Base-by-base conservation (phyloP, 352 stramenopile species). In the Phytophthora sp. region DNA sequence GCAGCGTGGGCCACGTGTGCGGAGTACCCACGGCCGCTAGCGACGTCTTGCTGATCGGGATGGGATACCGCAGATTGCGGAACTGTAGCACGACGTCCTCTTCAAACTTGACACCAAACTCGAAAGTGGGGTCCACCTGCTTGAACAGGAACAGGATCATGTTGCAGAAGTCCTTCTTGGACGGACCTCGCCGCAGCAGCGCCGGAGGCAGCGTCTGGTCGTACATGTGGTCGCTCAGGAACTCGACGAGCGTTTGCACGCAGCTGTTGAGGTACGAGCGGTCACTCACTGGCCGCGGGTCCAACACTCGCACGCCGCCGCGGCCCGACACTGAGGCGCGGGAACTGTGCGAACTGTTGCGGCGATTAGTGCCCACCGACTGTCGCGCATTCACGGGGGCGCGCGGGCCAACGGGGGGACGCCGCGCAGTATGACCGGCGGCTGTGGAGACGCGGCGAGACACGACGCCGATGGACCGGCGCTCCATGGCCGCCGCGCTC, bases 111-210 rank as follows among this genome's bases (percentile, higher is more conserved):
- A 73, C 35, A 8, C 78, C 76, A 52, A 93, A 91, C 57, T 86
- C 76, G 53, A 94, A 95, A 45, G 81, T 97, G n/a, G 91, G 83
- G 71, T 99, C 97, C 20, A 99, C 71, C 47, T 95, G 79, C 11
- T 92, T 82, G 56, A 99, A 97, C 27, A 99, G 74, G 66, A 99
- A 99, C 20, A 92, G 87, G 53, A 99, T 86, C 58, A 99, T 98
- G 67, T 98, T 95, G 62, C 86, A 88, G 69, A 99, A 99, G 68
- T 99, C 97, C 62, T 98, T 98, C 36, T 96, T 97, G 15, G 95
- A 98, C 4, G 97, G 97, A 3, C 91, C 84, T 16, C 88, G 87
- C 16, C 99, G 78, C 49, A 96, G 86, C 39, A 96, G 86, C 60
- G 98, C 98, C 5, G 82, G 82, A 0, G 85, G 89, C 46, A 99